Evolutionary conservation across 441 rosid genomes (phyloP).

Genomic region (Gossypium gossypioides): DNA sequence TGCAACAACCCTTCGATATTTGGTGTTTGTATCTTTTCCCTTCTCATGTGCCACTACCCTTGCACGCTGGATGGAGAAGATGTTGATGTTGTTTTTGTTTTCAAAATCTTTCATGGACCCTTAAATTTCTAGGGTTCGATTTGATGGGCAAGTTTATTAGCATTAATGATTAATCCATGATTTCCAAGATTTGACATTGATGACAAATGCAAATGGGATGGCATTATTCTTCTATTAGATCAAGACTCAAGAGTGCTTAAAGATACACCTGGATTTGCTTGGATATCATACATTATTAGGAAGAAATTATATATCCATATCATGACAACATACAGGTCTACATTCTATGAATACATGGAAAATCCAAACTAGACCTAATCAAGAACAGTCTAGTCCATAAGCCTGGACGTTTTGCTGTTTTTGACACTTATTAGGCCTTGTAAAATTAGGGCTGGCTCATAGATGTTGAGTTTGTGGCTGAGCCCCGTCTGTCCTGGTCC

Average conservation of each 20-base stretch:
- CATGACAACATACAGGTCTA: neutral
- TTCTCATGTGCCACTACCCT: slow-evolving; percentile 5
- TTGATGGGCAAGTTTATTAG: neutral
- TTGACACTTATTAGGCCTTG: neutral
- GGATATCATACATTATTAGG: neutral
- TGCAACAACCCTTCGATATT: neutral
- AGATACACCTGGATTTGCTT: neutral
- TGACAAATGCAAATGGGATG: slow-evolving; percentile 2
- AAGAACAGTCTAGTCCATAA: neutral
- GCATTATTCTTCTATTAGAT: neutral
- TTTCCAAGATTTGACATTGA: neutral
- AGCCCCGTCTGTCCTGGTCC: neutral
- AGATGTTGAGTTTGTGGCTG: neutral
- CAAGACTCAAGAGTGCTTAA: neutral
- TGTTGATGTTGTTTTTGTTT: neutral
- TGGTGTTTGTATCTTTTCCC: neutral
- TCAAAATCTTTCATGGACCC: slow-evolving; percentile 2
- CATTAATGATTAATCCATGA: neutral
- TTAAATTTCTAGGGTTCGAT: neutral
- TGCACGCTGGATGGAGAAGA: neutral
- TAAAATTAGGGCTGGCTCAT: neutral
- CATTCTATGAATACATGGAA: neutral
- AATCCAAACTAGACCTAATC: neutral
- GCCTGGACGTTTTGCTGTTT: neutral
- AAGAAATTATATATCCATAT: neutral